Evolutionary conservation across 306 rosid genomes (phyloP), one percentile per base, ranked within the genome.

Genomic region (Begonia loranthoides): DNA sequence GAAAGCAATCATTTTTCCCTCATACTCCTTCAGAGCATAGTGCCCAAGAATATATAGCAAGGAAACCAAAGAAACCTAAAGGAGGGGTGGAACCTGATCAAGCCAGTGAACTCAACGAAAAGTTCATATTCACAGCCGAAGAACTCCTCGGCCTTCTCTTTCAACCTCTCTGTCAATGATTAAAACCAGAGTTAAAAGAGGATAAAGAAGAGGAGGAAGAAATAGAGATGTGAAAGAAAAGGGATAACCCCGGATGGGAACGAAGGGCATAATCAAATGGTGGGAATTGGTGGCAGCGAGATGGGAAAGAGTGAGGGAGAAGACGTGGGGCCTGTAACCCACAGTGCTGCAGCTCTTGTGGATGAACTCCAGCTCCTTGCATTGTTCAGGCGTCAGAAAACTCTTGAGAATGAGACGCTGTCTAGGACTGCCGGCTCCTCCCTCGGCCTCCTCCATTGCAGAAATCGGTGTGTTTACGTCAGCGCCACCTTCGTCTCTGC

Each of bases 251-350:
- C 95, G 64, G 56, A 86, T 82, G 65, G 88, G 81, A 17, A 86
- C 60, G 62, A 90, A 76, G 65, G 99, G 99, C 39, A 76, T 54
- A 63, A 90, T 61, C 56, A 86, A 71, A 39, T 80, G 83, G 24
- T 75, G 60, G 48, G 87, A 80, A 24, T 80, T 86, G 52, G 94
- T 80, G 22, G 88, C 88, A 10, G 75, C 73, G 55, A 83, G 93
- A 76, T 86, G 99, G 16, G 94, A 80, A 3, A 90, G 86, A 61
- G 88, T 86, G 52, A 92, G 83, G 7, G 95, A 90, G 68, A 90
- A 86, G 9, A 86, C 96, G 41, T 74, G 70, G 50, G 94, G 77
- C 67, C 94, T 78, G 64, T 90, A 90, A 51, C 96, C 99, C 1
- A 80, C 96, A 3, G 88, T 80, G 61, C 92, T 72, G 68, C 81